Conservation (phyloP, 495 filamentous ascomycete species). For the Neurospora africana region DNA sequence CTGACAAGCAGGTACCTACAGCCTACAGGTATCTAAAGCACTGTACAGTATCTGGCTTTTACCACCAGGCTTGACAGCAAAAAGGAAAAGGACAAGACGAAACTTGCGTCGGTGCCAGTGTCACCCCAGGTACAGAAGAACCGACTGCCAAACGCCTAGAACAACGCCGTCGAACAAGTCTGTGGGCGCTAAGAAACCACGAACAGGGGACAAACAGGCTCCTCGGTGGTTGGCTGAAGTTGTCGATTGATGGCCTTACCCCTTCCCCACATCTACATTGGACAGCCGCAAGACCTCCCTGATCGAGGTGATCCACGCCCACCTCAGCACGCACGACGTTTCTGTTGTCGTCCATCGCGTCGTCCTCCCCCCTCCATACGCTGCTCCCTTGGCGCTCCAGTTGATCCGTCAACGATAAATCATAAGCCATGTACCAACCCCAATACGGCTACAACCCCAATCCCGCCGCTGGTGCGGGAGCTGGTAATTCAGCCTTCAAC, state of each 20-base stretch:
- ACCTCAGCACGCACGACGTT: constrained; percentile 8
- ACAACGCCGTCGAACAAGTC: not conserved
- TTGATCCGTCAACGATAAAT: constrained; percentile 12
- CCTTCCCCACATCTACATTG: constrained; percentile 24
- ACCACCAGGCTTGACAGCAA: not conserved
- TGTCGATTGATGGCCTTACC: constrained; percentile 18
- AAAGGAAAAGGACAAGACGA: not conserved
- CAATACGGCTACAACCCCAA: constrained; percentile 38
- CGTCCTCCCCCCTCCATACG: constrained; percentile 7
- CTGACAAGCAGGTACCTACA: not conserved
- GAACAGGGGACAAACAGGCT: not conserved
- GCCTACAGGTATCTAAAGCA: not conserved
- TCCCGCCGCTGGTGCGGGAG: constrained; percentile 12
- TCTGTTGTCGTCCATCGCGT: constrained; percentile 16
- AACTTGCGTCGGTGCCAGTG: not conserved
- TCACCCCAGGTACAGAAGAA: not conserved
- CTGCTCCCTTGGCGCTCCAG: constrained; percentile 9
- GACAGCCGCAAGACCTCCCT: constrained; percentile 22
- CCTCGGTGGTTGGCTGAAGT: not conserved
- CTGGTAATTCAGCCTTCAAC: constrained; percentile 36
- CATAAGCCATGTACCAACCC: constrained; percentile 37
- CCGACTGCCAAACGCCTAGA: not conserved
- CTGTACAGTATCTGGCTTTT: not conserved
- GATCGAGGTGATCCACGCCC: constrained; percentile 14
- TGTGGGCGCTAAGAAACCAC: not conserved